Conservation (phyloP, 306 rosid species). For the Glycine tomentella region DNA sequence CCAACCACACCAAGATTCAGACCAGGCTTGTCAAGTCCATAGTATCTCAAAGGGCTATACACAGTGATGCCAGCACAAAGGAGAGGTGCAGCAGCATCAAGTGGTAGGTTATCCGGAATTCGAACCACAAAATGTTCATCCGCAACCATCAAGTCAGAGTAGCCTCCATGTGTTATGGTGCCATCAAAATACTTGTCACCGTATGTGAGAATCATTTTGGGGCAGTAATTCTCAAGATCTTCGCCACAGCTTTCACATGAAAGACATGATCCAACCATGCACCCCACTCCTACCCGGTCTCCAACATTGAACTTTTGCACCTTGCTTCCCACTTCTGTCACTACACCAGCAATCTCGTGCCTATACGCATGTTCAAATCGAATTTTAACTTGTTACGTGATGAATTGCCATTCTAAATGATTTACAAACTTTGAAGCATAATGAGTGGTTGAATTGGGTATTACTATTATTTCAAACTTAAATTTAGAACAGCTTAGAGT, state of each 20-base stretch:
- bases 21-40: constrained; percentile 61
- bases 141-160: constrained; percentile 59
- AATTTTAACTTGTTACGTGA: not conserved
- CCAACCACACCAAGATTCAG: constrained; percentile 64
- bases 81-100: constrained; percentile 68
- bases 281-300: constrained; percentile 71
- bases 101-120: constrained; percentile 55
- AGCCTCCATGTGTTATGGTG: constrained; percentile 68
- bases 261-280: constrained; percentile 61
- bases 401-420: not conserved
- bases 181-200: constrained; percentile 49
- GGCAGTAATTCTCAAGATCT: constrained; percentile 63
- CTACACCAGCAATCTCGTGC: constrained; percentile 67
- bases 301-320: constrained; percentile 65
- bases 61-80: constrained; percentile 76
- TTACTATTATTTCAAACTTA: too few species aligned
- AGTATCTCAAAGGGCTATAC: constrained; percentile 63
- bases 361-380: constrained; percentile 24
- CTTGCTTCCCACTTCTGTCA: constrained; percentile 69
- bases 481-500: not conserved
- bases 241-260: constrained; percentile 57
- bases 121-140: constrained; percentile 54
- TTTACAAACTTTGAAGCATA: not conserved
- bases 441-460: not conserved
- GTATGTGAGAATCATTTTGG: constrained; percentile 51